A percentile compares a stretch with the other conserved stretches of the same genome.
Evolutionary conservation across 495 filamentous ascomycete species (phyloP).

Genomic region (Emericellopsis terricola): DNA sequence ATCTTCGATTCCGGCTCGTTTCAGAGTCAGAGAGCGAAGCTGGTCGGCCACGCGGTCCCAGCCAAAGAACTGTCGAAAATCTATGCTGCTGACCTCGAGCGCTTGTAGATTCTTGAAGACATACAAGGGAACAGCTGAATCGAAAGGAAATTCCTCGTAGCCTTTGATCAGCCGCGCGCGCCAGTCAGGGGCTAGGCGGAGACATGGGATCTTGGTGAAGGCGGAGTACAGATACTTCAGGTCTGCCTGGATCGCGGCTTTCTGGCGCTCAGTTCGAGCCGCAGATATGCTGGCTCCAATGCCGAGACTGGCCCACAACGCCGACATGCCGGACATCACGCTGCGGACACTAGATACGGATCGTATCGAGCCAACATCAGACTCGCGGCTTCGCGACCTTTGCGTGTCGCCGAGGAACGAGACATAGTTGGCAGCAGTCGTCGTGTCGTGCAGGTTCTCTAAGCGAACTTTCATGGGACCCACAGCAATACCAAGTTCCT

Average conservation of each 20-base stretch:
- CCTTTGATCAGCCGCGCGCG: constrained; percentile 74
- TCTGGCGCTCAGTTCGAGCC: constrained; percentile 71
- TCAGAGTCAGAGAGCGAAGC: constrained; percentile 75
- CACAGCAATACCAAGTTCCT: constrained; percentile 75
- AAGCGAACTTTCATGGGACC: constrained; percentile 91
- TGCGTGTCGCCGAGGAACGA: constrained; percentile 78
- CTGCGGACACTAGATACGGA: constrained; percentile 94
- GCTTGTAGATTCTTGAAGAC: constrained; percentile 92
- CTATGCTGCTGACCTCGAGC: constrained; percentile 84
- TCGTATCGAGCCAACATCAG: constrained; percentile 77
- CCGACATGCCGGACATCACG: constrained; percentile 89
- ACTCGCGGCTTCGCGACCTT: constrained; percentile 51
- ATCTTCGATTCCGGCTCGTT: constrained; percentile 74
- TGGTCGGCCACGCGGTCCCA: constrained; percentile 91
- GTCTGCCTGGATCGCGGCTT: constrained; percentile 66
- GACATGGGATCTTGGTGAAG: constrained; percentile 92
- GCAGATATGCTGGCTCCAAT: constrained; percentile 54
- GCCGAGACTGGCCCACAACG: constrained; percentile 77
- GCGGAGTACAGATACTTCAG: constrained; percentile 93
- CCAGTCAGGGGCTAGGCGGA: constrained; percentile 76
- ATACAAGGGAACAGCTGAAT: constrained; percentile 87
- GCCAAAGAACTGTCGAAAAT: constrained; percentile 90
- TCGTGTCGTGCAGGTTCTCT: constrained; percentile 83
- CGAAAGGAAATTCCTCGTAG: constrained; percentile 96
- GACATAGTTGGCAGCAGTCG: constrained; percentile 79